Base-by-base conservation (phyloP, 352 stramenopile genomes). In the Pythium sp. region DNA sequence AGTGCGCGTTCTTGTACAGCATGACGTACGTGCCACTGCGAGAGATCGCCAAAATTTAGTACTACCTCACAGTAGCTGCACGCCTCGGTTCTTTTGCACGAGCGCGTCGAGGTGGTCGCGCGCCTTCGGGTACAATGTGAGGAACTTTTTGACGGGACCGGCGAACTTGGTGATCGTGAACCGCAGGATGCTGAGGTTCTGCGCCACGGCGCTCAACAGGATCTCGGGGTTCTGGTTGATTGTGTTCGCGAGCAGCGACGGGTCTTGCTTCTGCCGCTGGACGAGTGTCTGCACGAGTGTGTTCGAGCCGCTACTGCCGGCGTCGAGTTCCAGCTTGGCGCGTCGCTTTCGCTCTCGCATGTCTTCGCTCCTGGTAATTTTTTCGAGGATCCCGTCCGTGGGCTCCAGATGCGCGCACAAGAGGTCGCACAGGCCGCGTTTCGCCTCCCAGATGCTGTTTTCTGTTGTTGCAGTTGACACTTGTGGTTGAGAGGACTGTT, bases 91-190 rank as follows among this genome's bases (percentile, higher is more conserved):
- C 22, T 81, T 79, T 49, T 81, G 74, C 9, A 75, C 70, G 0
- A 91, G 68, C 5, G 54, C 26, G n/a, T 92, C 82, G 15, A 91
- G 69, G 36, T 86, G 69, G 30, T 91, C 79, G 20, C 78, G 81
- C 0, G 78, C 71, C 62, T 86, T 89, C 1, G 76, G 30, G 53
- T 93, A 84, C 32, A 93, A 56, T 7, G 76, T 76, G 3, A 93
- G 60, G 55, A 93, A 93, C 5, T 73, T 65, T 70, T 91, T 90
- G n/a, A 92, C 86, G 3, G 74, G 61, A 0, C 81, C 73, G 4
- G 84, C 53, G 47, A 90, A 92, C 65, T 92, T 90, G 14, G 76
- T 82, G 65, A 94, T 92, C 5, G 73, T 72, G 30, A 92, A 92
- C 22, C 85, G 68, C 30, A 93, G 66, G 62, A 94, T 92, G 0